A percentile compares a stretch with the other conserved stretches of the same genome.
phyloP scores from a whole-genome alignment of 192 early-diverging fungal genomes.

The Backusella sp. region DNA sequence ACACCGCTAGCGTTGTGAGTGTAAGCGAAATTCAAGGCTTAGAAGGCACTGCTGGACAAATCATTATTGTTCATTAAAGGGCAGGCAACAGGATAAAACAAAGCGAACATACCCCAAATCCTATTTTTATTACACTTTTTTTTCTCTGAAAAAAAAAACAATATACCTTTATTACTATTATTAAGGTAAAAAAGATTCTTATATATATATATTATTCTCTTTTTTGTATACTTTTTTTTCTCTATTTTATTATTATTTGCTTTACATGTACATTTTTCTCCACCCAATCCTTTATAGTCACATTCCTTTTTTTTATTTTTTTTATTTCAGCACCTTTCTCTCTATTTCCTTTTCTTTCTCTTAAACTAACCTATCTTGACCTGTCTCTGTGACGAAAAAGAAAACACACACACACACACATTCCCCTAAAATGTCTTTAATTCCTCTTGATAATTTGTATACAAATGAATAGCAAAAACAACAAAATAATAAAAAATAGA shows the following conservation, averaged over 20 bases:
- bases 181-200: neutral
- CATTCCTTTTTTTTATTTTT: constrained; percentile 5
- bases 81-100: neutral
- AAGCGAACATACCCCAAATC: constrained; percentile 1
- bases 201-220: constrained; percentile 2
- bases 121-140: neutral
- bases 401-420: neutral
- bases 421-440: neutral
- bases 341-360: neutral
- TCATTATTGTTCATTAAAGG: constrained; percentile 35
- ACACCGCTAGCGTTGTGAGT: constrained; percentile 34
- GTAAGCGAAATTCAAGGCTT: constrained; percentile 35
- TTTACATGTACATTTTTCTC: constrained; percentile 5
- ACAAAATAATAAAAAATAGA: constrained; percentile 6
- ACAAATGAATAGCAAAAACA: constrained; percentile 4
- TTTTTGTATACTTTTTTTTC: neutral
- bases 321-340: too few relatives aligned
- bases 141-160: neutral
- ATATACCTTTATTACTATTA: neutral
- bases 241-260: constrained; percentile 4
- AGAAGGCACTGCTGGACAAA: constrained; percentile 27
- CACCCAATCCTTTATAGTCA: neutral
- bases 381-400: neutral
- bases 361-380: neutral
- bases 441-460: neutral